phyloP scores from a whole-genome alignment of 78 protist genomes.

The Dictyostelium discoideum region DNA sequence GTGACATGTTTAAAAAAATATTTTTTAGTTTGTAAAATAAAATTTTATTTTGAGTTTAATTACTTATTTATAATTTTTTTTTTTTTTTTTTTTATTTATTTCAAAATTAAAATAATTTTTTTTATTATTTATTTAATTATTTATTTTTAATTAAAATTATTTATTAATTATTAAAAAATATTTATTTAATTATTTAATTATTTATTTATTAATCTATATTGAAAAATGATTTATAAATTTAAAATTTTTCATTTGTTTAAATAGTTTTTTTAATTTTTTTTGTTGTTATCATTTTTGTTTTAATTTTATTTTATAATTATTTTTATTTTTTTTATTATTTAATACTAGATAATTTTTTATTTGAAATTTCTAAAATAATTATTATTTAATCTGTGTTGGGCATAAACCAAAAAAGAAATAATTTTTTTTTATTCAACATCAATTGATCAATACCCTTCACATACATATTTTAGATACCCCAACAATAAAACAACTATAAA shows the following conservation, averaged over 20 bases:
- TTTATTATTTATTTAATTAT: background rate
- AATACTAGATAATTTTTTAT: background rate
- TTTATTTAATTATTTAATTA: background rate
- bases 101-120: background rate
- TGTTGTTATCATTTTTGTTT: background rate
- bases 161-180: background rate
- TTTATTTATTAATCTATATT: background rate
- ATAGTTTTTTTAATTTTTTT: background rate
- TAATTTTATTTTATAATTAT: background rate
- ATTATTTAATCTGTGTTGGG: slow-evolving; percentile 1
- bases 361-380: slow-evolving; percentile 4
- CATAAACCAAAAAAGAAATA: background rate
- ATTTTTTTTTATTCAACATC: background rate
- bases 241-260: background rate
- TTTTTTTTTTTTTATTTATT: background rate
- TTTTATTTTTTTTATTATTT: background rate
- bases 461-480: background rate
- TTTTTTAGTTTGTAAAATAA: background rate
- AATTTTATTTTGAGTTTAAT: background rate
- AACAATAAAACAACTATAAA: background rate
- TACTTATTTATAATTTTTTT: background rate
- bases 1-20: background rate
- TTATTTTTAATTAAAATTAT: background rate
- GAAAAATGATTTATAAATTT: background rate
- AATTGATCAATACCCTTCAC: background rate